These are phyloP conservation scores for Sporodiniella umbellata DNA, from an alignment of 371 early-diverging fungal genomes.

Conservation along the genomic window DNA sequence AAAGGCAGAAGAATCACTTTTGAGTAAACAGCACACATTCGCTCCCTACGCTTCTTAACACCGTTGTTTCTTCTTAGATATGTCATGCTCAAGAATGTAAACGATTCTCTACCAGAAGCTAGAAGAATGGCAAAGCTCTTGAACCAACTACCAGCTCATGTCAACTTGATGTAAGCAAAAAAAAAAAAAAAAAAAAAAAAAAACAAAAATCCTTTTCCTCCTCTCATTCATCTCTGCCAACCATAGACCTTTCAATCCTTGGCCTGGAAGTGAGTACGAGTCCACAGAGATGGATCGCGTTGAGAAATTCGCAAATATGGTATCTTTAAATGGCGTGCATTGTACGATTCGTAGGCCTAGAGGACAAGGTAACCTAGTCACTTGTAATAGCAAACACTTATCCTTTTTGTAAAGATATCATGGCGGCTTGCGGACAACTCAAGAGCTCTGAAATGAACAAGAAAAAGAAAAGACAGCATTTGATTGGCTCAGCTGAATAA, in stretches of 20 bases:
- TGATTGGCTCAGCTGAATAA: conserved; percentile 3
- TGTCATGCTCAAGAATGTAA: conserved; percentile 82
- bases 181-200: too few relatives aligned
- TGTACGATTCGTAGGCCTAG: conserved; percentile 57
- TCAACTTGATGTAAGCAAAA: conserved; percentile 84
- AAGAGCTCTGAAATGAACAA: conserved; percentile 38
- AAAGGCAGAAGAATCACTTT: conserved; percentile 65
- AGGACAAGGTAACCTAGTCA: conserved; percentile 59
- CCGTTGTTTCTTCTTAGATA: conserved; percentile 51
- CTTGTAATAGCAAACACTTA: not conserved
- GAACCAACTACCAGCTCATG: conserved; percentile 69
- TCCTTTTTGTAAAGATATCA: conserved; percentile 48
- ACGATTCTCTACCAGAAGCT: conserved; percentile 74
- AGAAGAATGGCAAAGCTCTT: conserved; percentile 59
- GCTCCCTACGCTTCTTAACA: not conserved
- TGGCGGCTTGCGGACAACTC: conserved; percentile 77
- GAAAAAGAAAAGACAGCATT: not conserved
- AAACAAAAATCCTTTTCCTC: too few relatives aligned
- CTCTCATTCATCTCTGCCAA: not conserved
- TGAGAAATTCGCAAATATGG: conserved; percentile 46
- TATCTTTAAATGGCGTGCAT: conserved; percentile 44
- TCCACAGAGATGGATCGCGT: conserved; percentile 51
- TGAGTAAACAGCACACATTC: conserved; percentile 42
- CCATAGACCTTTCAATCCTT: conserved; percentile 71
- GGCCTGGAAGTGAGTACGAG: conserved; percentile 69